These are phyloP conservation scores for Melastoma malabathricum DNA, from an alignment of 345 rosid genomes.

Conservation along the genomic window DNA sequence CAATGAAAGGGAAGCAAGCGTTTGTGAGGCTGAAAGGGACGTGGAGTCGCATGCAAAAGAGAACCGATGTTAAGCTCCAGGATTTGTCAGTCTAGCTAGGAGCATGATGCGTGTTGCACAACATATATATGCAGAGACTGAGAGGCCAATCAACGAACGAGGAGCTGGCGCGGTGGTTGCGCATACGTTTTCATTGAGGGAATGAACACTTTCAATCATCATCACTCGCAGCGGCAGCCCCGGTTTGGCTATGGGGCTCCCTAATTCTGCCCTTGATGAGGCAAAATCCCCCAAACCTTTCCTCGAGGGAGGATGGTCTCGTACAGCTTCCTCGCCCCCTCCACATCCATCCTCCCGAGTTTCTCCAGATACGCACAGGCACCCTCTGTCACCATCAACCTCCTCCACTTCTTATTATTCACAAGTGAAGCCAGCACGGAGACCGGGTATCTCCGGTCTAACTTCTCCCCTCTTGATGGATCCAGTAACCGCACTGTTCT, in stretches of 20 bases:
- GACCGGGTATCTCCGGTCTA: constrained; percentile 55
- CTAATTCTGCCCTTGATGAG: not conserved
- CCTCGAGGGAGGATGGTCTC: constrained; percentile 54
- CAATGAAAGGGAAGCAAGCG: too few relatives aligned
- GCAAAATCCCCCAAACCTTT: constrained; percentile 73
- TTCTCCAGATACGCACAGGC: constrained; percentile 61
- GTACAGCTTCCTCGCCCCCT: constrained; percentile 75
- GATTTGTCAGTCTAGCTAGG: too few relatives aligned
- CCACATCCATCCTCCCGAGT: constrained; percentile 60
- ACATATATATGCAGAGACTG: too few relatives aligned
- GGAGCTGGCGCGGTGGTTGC: too few relatives aligned
- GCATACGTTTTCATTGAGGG: too few relatives aligned
- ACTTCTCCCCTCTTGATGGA: constrained; percentile 34
- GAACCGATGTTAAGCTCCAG: too few relatives aligned
- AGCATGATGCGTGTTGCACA: too few relatives aligned
- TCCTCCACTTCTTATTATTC: constrained; percentile 62
- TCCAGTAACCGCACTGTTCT: constrained; percentile 54
- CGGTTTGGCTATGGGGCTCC: constrained; percentile 7
- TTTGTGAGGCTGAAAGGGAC: too few relatives aligned
- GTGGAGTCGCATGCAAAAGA: too few relatives aligned
- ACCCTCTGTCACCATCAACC: constrained; percentile 61
- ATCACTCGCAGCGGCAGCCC: too few relatives aligned
- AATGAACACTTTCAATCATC: not conserved
- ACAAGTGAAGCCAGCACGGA: constrained; percentile 40
- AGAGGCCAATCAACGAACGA: too few relatives aligned